phyloP scores from a whole-genome alignment of 2,329 filamentous ascomycete species.

The Fusarium sp. region DNA sequence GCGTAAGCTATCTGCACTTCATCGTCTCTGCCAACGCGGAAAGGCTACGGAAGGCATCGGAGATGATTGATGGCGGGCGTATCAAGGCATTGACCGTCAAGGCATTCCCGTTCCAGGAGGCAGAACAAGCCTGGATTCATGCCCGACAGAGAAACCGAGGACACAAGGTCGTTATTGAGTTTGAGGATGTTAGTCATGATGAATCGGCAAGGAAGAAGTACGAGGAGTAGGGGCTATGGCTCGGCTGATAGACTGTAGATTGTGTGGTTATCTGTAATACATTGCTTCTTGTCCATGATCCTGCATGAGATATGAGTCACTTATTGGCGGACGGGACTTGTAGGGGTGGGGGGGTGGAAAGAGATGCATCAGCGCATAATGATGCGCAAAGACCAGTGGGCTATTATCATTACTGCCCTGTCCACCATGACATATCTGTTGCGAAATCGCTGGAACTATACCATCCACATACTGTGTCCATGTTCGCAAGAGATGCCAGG shows the following conservation, averaged over 20 bases:
- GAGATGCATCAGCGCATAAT: neutral
- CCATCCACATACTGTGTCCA: conserved; percentile 19
- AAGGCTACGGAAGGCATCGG: neutral
- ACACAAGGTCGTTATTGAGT: conserved; percentile 9
- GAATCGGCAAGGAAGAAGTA: neutral
- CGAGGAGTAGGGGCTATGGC: neutral
- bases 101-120: neutral
- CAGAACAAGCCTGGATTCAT: conserved; percentile 11
- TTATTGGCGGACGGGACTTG: neutral
- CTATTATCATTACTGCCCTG: neutral
- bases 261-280: neutral
- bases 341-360: too few relatives aligned
- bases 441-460: neutral
- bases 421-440: neutral
- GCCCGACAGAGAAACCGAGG: conserved; percentile 7
- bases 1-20: conserved; percentile 47
- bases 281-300: neutral
- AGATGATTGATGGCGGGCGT: neutral
- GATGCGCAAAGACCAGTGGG: too few relatives aligned
- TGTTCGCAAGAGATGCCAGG: neutral
- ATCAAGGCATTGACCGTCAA: conserved; percentile 12
- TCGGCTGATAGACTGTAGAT: neutral
- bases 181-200: neutral
- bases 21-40: conserved; percentile 7
- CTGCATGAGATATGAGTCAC: too few relatives aligned